Evolutionary conservation across 306 rosid genomes (phyloP), one percentile per base, ranked within the genome.

Genomic region (Mimosa bimucronata): DNA sequence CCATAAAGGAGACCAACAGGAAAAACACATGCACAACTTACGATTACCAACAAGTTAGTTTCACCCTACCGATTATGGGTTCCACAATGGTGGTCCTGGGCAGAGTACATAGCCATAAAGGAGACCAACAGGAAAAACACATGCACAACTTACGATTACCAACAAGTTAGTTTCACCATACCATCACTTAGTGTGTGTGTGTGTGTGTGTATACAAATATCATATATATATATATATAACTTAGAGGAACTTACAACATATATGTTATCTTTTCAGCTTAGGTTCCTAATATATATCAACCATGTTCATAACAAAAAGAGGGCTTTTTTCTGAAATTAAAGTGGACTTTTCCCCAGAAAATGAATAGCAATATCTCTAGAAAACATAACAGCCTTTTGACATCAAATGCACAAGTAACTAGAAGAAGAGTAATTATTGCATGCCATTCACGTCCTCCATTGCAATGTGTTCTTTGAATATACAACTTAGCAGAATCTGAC

Each of bases 31-130:
- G 6, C 31, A 46, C 29, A 41, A 12, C 76, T 48, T 46, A 6
- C 2, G 15, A 46, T 37, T 46, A 4, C 31, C n/a, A 46, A 46
- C 44, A 9, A 48, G 41, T 30, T 72, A 30, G 64, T 14, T 50
- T 29, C 46, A 50, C 11, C 18, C 66, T 37, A 75, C 78, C 34
- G 38, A 34, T 66, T 15, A 82, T 71, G 37, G 85, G 50, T 71
- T 73, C 45, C 11, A 31, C 16, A 30, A 61, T n/a, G 73, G 37
- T 26, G 16, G 25, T 26, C 75, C 41, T 28, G 42, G 66, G 62
- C 73, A 75, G 7, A n/a, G 55, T 7, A 84, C 65, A 42, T 37
- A 65, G 1, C 41, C 52, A 55, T 45, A 41, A 80, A 40, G 57
- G 45, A 71, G 60, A 61, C 7, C 29, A 12, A 0, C 48, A 16